Base-by-base conservation (phyloP, 805 yeast genomes). In the Sugiyamaella floridensis region DNA sequence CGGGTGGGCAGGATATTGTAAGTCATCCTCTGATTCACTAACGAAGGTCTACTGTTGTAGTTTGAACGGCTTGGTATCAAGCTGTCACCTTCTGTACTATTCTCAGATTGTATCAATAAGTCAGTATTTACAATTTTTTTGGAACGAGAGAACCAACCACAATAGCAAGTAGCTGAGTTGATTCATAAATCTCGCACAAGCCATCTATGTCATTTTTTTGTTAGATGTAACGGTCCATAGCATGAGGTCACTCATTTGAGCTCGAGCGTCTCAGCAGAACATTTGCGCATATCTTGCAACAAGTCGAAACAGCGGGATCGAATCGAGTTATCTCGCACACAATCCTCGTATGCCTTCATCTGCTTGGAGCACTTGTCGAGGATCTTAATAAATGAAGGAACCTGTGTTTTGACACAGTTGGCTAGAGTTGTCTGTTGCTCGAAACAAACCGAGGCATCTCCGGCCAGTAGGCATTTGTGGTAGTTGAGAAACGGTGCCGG, bases 321-420 rank as follows among this genome's bases (percentile, higher is more conserved):
- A 72, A 55, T 70, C 64, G 62, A 71, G 60, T 78, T 77, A 12
- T 68, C 70, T 40, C 70, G 68, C 32, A 87, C 71, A 66, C 96
- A 87, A 18, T 70, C 70, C 60, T 86, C 92, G 63, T 86, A 87
- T 2, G 75, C 77, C 55, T 76, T 74, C 67, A 87, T 73, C 46
- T 77, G 71, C 2, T 72, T 73, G 11, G 78, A 73, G 67, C 96
- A 87, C 29, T 77, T 73, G 26, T 72, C 71, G 63, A 85, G 81
- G 58, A 87, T 86, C 63, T 75, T 79, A 63, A 80, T 81, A 66
- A 86, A 85, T 8, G 86, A 76, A 1, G 95, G 92, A 14, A 86
- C 92, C 56, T 69, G 63, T 12, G 71, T 70, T 61, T 75, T 77
- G 56, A 87, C 86, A 67, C 96, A 87, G 16, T 62, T 59, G 15